These are phyloP conservation scores for Lecanosticta acicola DNA, from an alignment of 2,329 filamentous ascomycete genomes.

Conservation along the genomic window DNA sequence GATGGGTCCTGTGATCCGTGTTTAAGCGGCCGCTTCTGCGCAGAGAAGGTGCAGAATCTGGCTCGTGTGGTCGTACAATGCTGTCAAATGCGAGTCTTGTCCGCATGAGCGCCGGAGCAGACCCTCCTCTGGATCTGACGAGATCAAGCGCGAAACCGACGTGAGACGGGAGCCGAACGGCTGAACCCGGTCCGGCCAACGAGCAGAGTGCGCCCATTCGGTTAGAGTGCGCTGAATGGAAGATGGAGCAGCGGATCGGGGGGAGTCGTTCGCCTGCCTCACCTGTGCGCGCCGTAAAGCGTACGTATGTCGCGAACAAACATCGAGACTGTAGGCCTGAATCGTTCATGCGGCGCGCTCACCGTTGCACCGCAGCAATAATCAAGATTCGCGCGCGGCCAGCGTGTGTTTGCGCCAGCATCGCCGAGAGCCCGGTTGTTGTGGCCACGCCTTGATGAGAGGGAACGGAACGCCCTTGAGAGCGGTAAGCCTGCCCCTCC, in stretches of 20 bases:
- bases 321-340: constrained; percentile 5
- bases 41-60: constrained; percentile 3
- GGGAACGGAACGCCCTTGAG: constrained; percentile 9
- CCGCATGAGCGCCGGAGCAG: constrained; percentile 3
- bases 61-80: constrained; percentile 3
- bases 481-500: constrained; percentile 14
- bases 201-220: background rate
- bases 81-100: constrained; percentile 6
- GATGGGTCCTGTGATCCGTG: background rate
- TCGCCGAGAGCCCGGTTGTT: constrained; percentile 19
- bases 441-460: no score
- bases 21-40: constrained; percentile 1
- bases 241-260: background rate
- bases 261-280: constrained; percentile 2
- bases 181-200: constrained; percentile 3
- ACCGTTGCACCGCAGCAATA: constrained; percentile 12
- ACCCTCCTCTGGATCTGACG: background rate
- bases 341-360: constrained; percentile 13
- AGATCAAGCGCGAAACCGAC: constrained; percentile 11
- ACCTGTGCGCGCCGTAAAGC: background rate
- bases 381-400: constrained; percentile 14
- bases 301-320: constrained; percentile 1
- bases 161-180: constrained; percentile 13
- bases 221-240: background rate
- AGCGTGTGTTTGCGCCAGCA: constrained; percentile 11